Base-by-base conservation (phyloP, 108 stramenopile genomes). In the Parmales sp. region DNA sequence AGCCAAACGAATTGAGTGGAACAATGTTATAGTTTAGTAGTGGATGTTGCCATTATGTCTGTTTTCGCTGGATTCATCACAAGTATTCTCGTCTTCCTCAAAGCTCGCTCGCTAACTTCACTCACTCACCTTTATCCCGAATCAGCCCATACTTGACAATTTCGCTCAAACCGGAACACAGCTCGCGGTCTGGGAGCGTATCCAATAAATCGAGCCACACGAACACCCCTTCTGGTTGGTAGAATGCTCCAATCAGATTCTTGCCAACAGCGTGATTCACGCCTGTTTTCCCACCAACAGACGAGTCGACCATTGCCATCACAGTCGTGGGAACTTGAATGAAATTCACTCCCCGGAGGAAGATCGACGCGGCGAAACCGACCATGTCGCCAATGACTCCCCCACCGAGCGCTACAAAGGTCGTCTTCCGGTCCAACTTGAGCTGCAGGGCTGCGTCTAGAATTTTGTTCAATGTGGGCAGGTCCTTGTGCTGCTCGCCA, bases 371-470 rank as follows among this genome's bases (percentile, higher is more conserved):
- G 2, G 95, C 98, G 77, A 97, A 99, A 9, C 98, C 98, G 0
- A 93, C 94, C 90, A 99, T 92, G 80, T 99, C 98, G 9, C 95
- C 96, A 72, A 97, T 96, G 0, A 99, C 98, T 5, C 98, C 98
- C 7, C 98, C 98, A 19, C 96, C 98, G 54, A 99, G 69, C 1
- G 95, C 98, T 9, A 99, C 82, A 54, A 99, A 88, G 4, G 93
- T 92, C 45, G 81, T 75, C 54, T 91, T 92, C 16, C 98, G 84
- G 78, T 92, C 91, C 54, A 92, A 71, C 7, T 72, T 78, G 51
- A 77, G 71, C 63, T 86, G 82, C 67, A 92, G 69, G 38, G 87
- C 87, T 68, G 78, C 85, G 70, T 90, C 86, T 44, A 88, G 74
- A 38, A 90, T 86, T 38, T 37, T 74, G 54, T 78, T 72, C 75